Evolutionary conservation across 75 land plant species (phyloP), one percentile per base, ranked within the genome.

Genomic region (Selaginella moellendorffii): DNA sequence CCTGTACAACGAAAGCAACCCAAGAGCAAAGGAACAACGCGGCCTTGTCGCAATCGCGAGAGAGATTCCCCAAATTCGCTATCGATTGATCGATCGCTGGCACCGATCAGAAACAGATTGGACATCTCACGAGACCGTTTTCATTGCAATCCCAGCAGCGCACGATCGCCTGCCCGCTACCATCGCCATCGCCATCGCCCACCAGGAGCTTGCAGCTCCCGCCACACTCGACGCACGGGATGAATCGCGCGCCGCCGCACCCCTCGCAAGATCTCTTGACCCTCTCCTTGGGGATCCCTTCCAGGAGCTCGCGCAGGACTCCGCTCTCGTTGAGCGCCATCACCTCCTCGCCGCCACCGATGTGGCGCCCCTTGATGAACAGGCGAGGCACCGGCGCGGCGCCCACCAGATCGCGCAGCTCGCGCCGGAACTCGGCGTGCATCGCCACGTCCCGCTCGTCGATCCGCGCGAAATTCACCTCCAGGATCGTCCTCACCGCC

Each of bases 331-430:
- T 85, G 26, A 90, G 54, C n/a, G 71, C 68, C 2, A 74, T 30
- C 5, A 81, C 84, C 28, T 81, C 83, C 28, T 85, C 86, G 0
- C 84, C 81, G 30, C 96, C 86, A 24, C 96, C 96, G 30, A 90
- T 83, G 67, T 76, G 74, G 27, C 80, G 69, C 21, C 96, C 90
- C 67, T 69, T 83, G 28, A 90, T 78, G 67, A 85, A 90, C 51
- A 83, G 68, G 69, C 79, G 77, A 9, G 96, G 96, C 8, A 84
- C 85, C 20, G 74, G 36, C 9, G 68, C 29, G 0, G 66, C 77
- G 0, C 67, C 80, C 51, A 80, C 10, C 1, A 80, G 63, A 25
- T 71, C 68, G 80, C 78, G 76, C 56, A 88, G 67, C 66, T 88
- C 88, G 8, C 82, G 74, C 72, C 83, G 69, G 63, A 74, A 85